Conservation (phyloP, 441 rosid species). For the Hura crepitans region DNA sequence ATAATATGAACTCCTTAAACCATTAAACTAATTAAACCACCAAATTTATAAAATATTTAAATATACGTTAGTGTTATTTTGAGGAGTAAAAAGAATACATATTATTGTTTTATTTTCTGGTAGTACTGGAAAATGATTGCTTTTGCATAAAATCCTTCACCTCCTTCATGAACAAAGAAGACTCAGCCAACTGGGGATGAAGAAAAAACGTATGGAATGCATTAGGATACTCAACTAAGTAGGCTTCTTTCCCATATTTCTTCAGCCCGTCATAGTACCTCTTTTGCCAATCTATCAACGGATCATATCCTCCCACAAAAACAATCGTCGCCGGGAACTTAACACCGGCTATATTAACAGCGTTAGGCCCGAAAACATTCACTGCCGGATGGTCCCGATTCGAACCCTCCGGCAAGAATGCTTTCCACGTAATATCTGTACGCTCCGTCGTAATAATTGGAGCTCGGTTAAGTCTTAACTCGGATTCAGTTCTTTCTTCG, state of each 20-base stretch:
- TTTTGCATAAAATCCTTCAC: slow-evolving; percentile 37
- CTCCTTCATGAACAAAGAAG: slow-evolving; percentile 32
- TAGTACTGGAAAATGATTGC: not conserved
- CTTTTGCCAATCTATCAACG: slow-evolving; percentile 65
- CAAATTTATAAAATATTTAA: too few relatives aligned
- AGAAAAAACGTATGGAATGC: slow-evolving; percentile 56
- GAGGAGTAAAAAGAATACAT: too few relatives aligned
- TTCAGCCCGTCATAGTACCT: slow-evolving; percentile 54
- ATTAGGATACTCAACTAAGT: slow-evolving; percentile 50
- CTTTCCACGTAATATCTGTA: slow-evolving; percentile 56
- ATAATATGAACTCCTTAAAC: too few relatives aligned
- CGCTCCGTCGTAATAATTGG: slow-evolving; percentile 35
- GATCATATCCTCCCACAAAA: slow-evolving; percentile 54
- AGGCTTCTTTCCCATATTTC: slow-evolving; percentile 49
- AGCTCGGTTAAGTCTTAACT: slow-evolving; percentile 28
- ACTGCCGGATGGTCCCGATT: slow-evolving; percentile 53
- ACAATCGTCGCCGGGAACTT: slow-evolving; percentile 56
- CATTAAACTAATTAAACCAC: too few relatives aligned
- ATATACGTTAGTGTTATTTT: too few relatives aligned
- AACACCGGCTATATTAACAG: slow-evolving; percentile 34
- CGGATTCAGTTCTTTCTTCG: slow-evolving; percentile 61
- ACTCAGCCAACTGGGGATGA: slow-evolving; percentile 46
- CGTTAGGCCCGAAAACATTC: slow-evolving; percentile 52
- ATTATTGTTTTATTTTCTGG: too few relatives aligned
- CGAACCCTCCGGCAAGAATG: slow-evolving; percentile 50